phyloP scores from a whole-genome alignment of 352 stramenopile genomes.

The Globisporangium rhizosaccharum region DNA sequence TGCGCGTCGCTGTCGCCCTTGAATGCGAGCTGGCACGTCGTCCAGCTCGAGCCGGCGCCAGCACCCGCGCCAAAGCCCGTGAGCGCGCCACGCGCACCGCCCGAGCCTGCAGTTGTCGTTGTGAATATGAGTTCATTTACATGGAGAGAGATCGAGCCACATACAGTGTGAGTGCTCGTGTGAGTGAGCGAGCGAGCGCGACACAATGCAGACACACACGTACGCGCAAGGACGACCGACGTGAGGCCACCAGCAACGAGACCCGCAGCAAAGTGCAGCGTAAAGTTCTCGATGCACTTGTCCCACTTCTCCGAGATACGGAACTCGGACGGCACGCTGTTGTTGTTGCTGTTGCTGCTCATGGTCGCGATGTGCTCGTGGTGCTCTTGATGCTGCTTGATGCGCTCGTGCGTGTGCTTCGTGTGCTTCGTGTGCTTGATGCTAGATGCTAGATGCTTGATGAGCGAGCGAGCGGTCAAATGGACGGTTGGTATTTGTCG shows the following conservation, averaged over 20 bases:
- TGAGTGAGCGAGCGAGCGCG: too few species aligned
- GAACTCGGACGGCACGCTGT: conserved; percentile 82
- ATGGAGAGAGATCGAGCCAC: neutral
- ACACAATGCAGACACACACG: conserved; percentile 16
- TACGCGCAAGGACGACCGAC: conserved; percentile 78
- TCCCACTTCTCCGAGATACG: conserved; percentile 89
- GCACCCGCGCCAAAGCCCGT: conserved; percentile 68
- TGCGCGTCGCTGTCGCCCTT: conserved; percentile 61
- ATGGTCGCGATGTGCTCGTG: neutral
- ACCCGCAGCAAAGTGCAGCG: conserved; percentile 78
- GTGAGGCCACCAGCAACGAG: conserved; percentile 79
- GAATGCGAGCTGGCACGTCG: conserved; percentile 81
- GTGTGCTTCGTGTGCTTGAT: too few species aligned
- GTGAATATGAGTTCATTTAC: neutral
- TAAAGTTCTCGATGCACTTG: conserved; percentile 88
- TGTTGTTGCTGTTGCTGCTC: conserved; percentile 29
- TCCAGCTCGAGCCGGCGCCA: conserved; percentile 79
- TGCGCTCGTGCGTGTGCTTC: too few species aligned
- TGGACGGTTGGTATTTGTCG: too few species aligned
- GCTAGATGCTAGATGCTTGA: too few species aligned
- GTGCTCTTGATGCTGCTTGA: neutral
- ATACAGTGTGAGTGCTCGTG: neutral
- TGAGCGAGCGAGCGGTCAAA: too few species aligned
- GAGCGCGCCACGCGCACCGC: conserved; percentile 50
- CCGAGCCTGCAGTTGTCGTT: conserved; percentile 34